Percentiles rank a stretch among this genome's conserved stretches.
phyloP scores from a whole-genome alignment of 805 yeast species.

The Metschnikowia kofuensis region DNA sequence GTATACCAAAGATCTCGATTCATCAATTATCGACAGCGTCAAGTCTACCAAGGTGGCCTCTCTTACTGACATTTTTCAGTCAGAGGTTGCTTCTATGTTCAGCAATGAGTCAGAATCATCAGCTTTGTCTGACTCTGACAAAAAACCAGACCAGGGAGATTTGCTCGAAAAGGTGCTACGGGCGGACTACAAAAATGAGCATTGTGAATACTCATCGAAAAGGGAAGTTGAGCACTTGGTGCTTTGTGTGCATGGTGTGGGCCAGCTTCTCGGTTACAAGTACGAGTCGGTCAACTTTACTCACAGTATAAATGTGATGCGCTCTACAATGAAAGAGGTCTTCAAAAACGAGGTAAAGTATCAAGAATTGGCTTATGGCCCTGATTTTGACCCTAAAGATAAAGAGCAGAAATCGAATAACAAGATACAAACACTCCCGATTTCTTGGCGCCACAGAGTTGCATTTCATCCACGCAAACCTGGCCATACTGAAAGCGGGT shows the following conservation, averaged over 20 bases:
- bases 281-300: slow-evolving; percentile 83
- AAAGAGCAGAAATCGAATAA: slow-evolving; percentile 37
- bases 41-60: slow-evolving; percentile 32
- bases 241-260: slow-evolving; percentile 93
- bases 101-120: slow-evolving; percentile 16
- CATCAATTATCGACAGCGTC: slow-evolving; percentile 30
- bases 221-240: slow-evolving; percentile 59
- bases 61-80: slow-evolving; percentile 30
- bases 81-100: slow-evolving; percentile 27
- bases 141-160: slow-evolving; percentile 17
- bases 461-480: slow-evolving; percentile 54
- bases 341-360: slow-evolving; percentile 39
- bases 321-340: slow-evolving; percentile 54
- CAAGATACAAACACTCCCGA: slow-evolving; percentile 80
- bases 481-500: slow-evolving; percentile 30
- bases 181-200: slow-evolving; percentile 10
- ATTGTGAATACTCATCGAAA: slow-evolving; percentile 1
- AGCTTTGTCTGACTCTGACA: slow-evolving; percentile 2
- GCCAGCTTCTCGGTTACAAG: slow-evolving; percentile 77
- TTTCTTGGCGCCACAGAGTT: slow-evolving; percentile 84
- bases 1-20: slow-evolving; percentile 33
- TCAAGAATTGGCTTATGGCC: slow-evolving; percentile 30
- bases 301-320: slow-evolving; percentile 70
- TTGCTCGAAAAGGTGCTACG: slow-evolving; percentile 12
- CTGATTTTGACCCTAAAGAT: slow-evolving; percentile 17